Base-by-base conservation (phyloP, 2,329 filamentous ascomycete genomes). In the Aspergillus cejpii region DNA sequence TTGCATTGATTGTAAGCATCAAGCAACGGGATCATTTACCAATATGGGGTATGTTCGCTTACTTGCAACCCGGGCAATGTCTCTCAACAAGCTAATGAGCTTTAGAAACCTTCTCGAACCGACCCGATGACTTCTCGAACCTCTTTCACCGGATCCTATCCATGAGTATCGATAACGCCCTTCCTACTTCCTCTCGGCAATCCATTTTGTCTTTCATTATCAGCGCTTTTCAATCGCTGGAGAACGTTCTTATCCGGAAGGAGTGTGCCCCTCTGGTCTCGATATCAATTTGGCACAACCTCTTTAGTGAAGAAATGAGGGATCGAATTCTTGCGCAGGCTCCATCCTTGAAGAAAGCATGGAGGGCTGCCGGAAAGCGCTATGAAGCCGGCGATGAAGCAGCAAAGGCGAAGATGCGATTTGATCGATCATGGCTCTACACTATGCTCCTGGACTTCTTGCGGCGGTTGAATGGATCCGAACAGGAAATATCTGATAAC, bases 201-300 rank as follows among this genome's bases (percentile, higher is more conserved):
- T 83, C 94, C 41, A 78, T 97, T n/a, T 73, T 98, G 17, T 85
- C 80, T 19, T 97, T 97, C 67, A 76, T 97, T 50, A 94, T 94
- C 40, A 81, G 84, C 54, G 87, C 91, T 27, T 98, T 96, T 63
- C 90, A 97, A 66, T 96, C 89, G 37, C 75, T 98, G 24, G 94
- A 98, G 64, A 90, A 83, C 62, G 79, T 80, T 28, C 79, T 94
- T 44, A 86, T 98, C 39, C 83, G 92, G 51, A 97, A 96, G 66
- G 92, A 98, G 73, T 97, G 92, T 67, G 92, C 91, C 5, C 88
- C 94, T 1, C 73, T 98, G 41, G 91, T 98, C 15, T 92, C 89
- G 10, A 95, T 98, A 57, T 84, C 87, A 1, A 88, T 92, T 57
- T 98, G 92, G 92, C 87, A 97, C 60, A 94, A 95, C 61, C 71